Evolutionary conservation across 768 basidiomycete genomes (phyloP).

Genomic region (Mycena haematopus): DNA sequence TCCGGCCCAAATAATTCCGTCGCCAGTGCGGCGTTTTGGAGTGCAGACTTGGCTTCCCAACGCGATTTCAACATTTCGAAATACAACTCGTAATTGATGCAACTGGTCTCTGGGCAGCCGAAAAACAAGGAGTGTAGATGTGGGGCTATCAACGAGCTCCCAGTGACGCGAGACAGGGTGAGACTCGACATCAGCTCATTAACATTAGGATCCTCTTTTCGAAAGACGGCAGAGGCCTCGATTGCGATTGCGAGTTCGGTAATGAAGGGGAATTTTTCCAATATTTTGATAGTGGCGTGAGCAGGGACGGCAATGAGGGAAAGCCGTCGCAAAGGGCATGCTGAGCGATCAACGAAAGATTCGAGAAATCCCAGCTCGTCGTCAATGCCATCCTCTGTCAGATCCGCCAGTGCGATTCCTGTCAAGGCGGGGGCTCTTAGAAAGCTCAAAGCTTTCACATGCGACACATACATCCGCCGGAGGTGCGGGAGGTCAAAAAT

Average conservation of each 20-base stretch:
- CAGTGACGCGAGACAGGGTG: neutral
- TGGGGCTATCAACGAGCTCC: neutral
- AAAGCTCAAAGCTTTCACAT: neutral
- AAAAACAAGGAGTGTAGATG: neutral
- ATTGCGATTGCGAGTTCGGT: neutral
- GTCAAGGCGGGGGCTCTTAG: neutral
- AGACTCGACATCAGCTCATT: neutral
- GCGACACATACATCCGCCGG: neutral
- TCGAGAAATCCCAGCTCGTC: neutral
- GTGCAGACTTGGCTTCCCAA: neutral
- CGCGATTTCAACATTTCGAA: constrained; percentile 1
- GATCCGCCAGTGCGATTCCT: neutral
- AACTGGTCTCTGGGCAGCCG: neutral
- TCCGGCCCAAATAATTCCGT: neutral
- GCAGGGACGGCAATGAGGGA: neutral
- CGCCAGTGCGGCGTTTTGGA: neutral
- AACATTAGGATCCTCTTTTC: neutral
- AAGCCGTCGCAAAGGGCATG: neutral
- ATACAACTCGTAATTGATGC: neutral
- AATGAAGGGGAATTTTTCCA: neutral
- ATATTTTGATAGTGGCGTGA: neutral
- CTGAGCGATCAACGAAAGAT: neutral
- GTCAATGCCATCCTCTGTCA: neutral
- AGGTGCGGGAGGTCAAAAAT: neutral
- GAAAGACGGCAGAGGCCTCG: too few relatives aligned